Conservation (phyloP, 1,284 basidiomycete genomes). For the Ustilago sp. region DNA sequence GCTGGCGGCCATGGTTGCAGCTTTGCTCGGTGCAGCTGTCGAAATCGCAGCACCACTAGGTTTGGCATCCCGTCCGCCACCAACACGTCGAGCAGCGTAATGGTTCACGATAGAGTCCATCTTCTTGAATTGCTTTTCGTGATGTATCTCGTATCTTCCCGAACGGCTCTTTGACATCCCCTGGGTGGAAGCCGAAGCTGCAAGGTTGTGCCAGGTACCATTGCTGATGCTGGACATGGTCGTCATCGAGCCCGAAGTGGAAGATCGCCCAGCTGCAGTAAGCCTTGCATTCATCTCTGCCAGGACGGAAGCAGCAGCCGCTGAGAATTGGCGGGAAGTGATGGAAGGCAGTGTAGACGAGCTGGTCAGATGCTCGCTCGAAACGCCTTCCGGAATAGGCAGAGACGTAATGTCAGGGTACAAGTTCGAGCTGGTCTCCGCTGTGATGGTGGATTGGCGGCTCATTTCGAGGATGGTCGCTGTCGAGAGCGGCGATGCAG, state of each 20-base stretch:
- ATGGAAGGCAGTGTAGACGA: slow-evolving; percentile 47
- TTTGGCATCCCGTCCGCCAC: slow-evolving; percentile 13
- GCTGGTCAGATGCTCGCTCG: slow-evolving; percentile 26
- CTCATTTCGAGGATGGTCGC: slow-evolving; percentile 40
- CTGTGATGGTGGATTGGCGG: slow-evolving; percentile 1
- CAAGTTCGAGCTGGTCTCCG: slow-evolving; percentile 19
- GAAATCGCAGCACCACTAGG: not conserved
- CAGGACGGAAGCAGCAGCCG: slow-evolving; percentile 48
- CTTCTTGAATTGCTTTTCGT: slow-evolving; percentile 52
- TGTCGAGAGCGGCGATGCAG: slow-evolving; percentile 37
- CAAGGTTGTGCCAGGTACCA: slow-evolving; percentile 26
- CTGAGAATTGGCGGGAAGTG: slow-evolving; percentile 45
- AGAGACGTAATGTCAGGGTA: slow-evolving; percentile 39
- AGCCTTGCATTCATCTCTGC: slow-evolving; percentile 59
- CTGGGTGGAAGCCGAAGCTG: slow-evolving; percentile 29
- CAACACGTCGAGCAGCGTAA: slow-evolving; percentile 51
- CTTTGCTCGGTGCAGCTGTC: slow-evolving; percentile 1
- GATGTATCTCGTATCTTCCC: slow-evolving; percentile 49
- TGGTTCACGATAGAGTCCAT: slow-evolving; percentile 61
- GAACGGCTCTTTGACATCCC: slow-evolving; percentile 39
- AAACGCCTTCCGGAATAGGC: slow-evolving; percentile 27
- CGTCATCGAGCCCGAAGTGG: slow-evolving; percentile 30
- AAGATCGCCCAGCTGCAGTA: slow-evolving; percentile 39
- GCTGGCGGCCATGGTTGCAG: slow-evolving; percentile 13
- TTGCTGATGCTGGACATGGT: slow-evolving; percentile 39